These are phyloP conservation scores for Aspergillus calidoustus DNA, from an alignment of 2,329 filamentous ascomycete genomes.

Conservation along the genomic window DNA sequence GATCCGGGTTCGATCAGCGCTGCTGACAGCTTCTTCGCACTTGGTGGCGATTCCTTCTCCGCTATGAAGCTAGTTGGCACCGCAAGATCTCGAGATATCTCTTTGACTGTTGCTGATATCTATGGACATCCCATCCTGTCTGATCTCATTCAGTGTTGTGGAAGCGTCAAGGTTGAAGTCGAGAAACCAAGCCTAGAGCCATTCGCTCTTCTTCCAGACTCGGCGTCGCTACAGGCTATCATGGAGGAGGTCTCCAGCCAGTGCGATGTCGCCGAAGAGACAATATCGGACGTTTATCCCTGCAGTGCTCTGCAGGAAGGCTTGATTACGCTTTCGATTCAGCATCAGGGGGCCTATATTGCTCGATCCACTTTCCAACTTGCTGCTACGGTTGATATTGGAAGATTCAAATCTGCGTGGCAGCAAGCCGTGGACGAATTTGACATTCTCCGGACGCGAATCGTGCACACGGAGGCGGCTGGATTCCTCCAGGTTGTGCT, in stretches of 20 bases:
- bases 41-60: slow-evolving; percentile 54
- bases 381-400: slow-evolving; percentile 42
- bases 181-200: slow-evolving; percentile 22
- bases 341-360: slow-evolving; percentile 54
- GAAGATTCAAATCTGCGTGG: slow-evolving; percentile 53
- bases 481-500: slow-evolving; percentile 49
- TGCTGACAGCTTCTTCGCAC: slow-evolving; percentile 52
- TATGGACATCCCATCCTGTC: slow-evolving; percentile 49
- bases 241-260: slow-evolving; percentile 35
- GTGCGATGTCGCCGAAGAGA: slow-evolving; percentile 35
- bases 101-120: slow-evolving; percentile 49
- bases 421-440: slow-evolving; percentile 49
- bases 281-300: slow-evolving; percentile 48
- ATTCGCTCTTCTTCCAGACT: slow-evolving; percentile 36
- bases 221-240: slow-evolving; percentile 24
- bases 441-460: slow-evolving; percentile 55
- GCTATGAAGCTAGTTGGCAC: slow-evolving; percentile 53
- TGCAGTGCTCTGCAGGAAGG: slow-evolving; percentile 52
- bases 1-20: slow-evolving; percentile 44
- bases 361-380: slow-evolving; percentile 52
- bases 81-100: slow-evolving; percentile 44
- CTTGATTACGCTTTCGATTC: slow-evolving; percentile 54
- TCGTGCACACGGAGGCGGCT: slow-evolving; percentile 44
- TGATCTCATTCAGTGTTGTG: slow-evolving; percentile 47
- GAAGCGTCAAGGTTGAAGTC: slow-evolving; percentile 1